These are phyloP conservation scores for Colletotrichum chlorophyti DNA, from an alignment of 2,329 filamentous ascomycete species.

Conservation along the genomic window DNA sequence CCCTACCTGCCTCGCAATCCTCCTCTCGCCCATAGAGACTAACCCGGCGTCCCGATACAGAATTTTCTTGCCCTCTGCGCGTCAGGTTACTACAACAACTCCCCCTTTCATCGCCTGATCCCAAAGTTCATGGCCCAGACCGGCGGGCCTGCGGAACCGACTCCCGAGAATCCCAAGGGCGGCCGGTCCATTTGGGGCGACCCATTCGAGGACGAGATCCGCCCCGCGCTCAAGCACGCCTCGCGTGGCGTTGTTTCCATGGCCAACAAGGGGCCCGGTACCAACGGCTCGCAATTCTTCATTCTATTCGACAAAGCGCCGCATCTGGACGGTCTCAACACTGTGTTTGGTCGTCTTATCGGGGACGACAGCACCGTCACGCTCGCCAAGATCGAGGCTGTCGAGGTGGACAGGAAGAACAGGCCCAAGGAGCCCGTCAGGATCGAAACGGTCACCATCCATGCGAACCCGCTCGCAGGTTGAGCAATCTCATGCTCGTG, in stretches of 20 bases:
- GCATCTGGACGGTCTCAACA: constrained; percentile 85
- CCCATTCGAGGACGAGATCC: constrained; percentile 82
- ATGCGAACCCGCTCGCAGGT: constrained; percentile 79
- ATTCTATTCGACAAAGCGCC: constrained; percentile 78
- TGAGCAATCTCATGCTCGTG: constrained; percentile 39
- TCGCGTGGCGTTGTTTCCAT: constrained; percentile 75
- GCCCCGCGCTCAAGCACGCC: constrained; percentile 72
- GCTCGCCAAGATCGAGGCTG: constrained; percentile 72
- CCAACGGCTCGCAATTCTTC: constrained; percentile 84
- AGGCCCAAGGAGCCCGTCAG: constrained; percentile 70
- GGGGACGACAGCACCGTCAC: constrained; percentile 70
- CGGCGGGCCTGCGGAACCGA: constrained; percentile 65
- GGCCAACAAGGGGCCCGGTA: constrained; percentile 78
- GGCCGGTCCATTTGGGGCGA: constrained; percentile 77
- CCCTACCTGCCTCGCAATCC: not conserved
- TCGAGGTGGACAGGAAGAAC: constrained; percentile 80
- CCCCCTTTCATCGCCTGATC: constrained; percentile 82
- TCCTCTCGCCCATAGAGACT: not conserved
- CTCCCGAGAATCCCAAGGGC: constrained; percentile 68
- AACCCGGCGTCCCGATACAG: constrained; percentile 45
- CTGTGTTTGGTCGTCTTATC: constrained; percentile 79
- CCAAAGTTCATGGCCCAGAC: constrained; percentile 83
- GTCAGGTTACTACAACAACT: constrained; percentile 76
- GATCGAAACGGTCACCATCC: constrained; percentile 75
- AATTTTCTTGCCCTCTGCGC: constrained; percentile 90